Conservation (phyloP, 805 yeast genomes). For the Cyberlindnera veronae region DNA sequence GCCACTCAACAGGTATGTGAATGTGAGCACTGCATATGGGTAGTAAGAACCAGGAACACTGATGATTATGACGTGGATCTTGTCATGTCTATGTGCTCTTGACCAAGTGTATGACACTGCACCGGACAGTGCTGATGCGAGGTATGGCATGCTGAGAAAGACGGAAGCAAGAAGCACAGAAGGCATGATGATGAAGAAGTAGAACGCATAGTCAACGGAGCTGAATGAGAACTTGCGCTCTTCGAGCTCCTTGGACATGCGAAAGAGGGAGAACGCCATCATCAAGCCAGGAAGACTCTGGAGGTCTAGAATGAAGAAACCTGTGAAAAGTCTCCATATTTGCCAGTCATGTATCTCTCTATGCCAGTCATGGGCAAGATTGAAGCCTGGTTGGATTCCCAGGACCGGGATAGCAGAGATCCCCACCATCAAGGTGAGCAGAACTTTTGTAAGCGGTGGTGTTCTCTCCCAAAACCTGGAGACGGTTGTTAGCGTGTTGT, state of each 20-base stretch:
- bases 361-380: slow-evolving; percentile 26
- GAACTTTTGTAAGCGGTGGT: neutral
- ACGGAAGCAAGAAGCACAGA: slow-evolving; percentile 37
- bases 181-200: slow-evolving; percentile 46
- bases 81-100: slow-evolving; percentile 45
- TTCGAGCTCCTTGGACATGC: slow-evolving; percentile 55
- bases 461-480: neutral
- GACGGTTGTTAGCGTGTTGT: neutral
- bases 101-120: slow-evolving; percentile 62
- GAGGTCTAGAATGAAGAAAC: slow-evolving; percentile 42
- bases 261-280: slow-evolving; percentile 55
- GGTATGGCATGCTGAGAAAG: slow-evolving; percentile 28
- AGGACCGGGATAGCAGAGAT: neutral
- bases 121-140: slow-evolving; percentile 41
- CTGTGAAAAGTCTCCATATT: slow-evolving; percentile 45
- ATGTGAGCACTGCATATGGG: slow-evolving; percentile 46
- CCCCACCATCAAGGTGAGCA: neutral
- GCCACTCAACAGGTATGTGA: slow-evolving; percentile 43
- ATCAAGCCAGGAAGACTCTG: slow-evolving; percentile 44
- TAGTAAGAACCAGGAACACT: slow-evolving; percentile 57
- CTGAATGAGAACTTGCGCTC: slow-evolving; percentile 44
- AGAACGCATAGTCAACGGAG: slow-evolving; percentile 56
- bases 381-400: neutral
- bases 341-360: slow-evolving; percentile 33
- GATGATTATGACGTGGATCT: slow-evolving; percentile 49